Base-by-base conservation (phyloP, 139 green algal genomes). In the Gonium pectorale region DNA sequence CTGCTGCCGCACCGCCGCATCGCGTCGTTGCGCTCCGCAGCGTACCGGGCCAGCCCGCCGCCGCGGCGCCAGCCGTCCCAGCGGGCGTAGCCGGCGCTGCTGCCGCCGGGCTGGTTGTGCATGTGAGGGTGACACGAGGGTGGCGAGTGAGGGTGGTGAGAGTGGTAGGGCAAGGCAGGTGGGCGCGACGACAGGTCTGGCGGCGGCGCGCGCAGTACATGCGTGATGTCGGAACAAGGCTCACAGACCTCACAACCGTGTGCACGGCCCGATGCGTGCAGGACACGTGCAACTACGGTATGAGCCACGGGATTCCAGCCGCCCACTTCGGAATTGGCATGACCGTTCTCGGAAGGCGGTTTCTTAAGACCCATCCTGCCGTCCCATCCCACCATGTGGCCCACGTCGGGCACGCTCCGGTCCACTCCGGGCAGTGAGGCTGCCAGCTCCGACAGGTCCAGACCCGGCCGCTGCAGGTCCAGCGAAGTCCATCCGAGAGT, bases 1-100 rank as follows among this genome's bases (percentile, higher is more conserved):
- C 74, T 82, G 56, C 29, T 70, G 41, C 74, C 74, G 27, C 37
- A 37, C 19, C 74, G 56, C 56, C 71, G 56, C 74, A 82, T 41
- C 26, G 74, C 74, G 74, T 82, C 40, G 40, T 82, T 82, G 27
- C 74, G 74, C 7, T 15, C 46, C 11, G 56, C 74, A 3, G 74
- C 56, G 74, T 82, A 82, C 38, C 56, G 59, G 4, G 19, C 56
- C 56, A 82, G 29, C 9, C 74, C 74, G 56, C 74, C 74, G 56
- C 56, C 8, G 27, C 56, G 56, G 40, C 56, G 59, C 74, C 74
- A 82, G 35, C 11, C 40, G 5, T 71, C 40, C 74, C 74, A 82
- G 37, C 74, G 54, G 5, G 9, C 56, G 59, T 82, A 82, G 49
- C 74, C 74, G 27, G 74, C 74, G 4, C 26, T 19, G 74, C 74